These are phyloP conservation scores for Geranomyces michiganensis DNA, from an alignment of 192 early-diverging fungal species.

Conservation along the genomic window DNA sequence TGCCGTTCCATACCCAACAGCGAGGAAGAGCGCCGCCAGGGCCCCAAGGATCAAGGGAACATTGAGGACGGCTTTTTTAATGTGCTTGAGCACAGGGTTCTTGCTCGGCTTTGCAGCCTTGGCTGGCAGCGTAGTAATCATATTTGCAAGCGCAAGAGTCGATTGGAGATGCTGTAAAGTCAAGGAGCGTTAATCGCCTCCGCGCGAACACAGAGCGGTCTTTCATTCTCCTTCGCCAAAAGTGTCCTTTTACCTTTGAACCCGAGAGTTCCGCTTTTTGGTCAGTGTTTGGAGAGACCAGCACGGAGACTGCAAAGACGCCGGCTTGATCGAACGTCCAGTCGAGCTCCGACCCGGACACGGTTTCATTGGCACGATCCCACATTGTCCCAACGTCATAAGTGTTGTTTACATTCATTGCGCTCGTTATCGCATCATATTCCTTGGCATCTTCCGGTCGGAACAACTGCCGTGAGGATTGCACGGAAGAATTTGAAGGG, in stretches of 20 bases:
- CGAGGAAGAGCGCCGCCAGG: slow-evolving; percentile 16
- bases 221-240: too few species aligned
- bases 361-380: slow-evolving; percentile 3
- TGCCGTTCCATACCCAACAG: slow-evolving; percentile 14
- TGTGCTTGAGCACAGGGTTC: slow-evolving; percentile 13
- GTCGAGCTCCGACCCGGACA: slow-evolving; percentile 32
- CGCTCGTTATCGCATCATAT: neutral
- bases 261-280: neutral
- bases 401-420: neutral
- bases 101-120: slow-evolving; percentile 24
- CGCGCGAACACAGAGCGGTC: neutral
- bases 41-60: slow-evolving; percentile 27
- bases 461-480: slow-evolving; percentile 7
- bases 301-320: slow-evolving; percentile 19
- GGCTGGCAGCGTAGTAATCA: neutral
- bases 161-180: slow-evolving; percentile 16
- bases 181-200: neutral
- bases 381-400: slow-evolving; percentile 18
- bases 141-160: slow-evolving; percentile 8
- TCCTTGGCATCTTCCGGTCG: slow-evolving; percentile 1
- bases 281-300: neutral
- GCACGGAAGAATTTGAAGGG: slow-evolving; percentile 1
- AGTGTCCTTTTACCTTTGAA: neutral
- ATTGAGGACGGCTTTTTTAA: slow-evolving; percentile 15
- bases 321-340: slow-evolving; percentile 36